phyloP scores from a whole-genome alignment of 2,329 filamentous ascomycete genomes.

The Beauveria sp. region DNA sequence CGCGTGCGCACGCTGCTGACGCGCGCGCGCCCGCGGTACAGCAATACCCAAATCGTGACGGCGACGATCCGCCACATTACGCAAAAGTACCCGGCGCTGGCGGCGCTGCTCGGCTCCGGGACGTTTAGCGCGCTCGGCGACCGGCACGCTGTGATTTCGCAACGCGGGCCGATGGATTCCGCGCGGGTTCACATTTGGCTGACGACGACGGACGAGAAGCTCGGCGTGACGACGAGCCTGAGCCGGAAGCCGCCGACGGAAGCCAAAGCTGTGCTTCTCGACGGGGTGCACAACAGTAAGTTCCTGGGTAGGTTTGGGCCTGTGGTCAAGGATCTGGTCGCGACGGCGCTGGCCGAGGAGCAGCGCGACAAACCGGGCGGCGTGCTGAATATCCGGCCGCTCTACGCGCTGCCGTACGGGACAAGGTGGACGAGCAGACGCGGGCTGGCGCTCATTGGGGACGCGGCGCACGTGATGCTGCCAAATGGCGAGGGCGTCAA shows the following conservation, averaged over 20 bases:
- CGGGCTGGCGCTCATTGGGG: conserved; percentile 45
- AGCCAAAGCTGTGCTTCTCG: background rate
- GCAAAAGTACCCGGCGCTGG: conserved; percentile 29
- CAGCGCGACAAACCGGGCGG: background rate
- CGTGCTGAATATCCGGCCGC: conserved; percentile 18
- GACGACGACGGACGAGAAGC: conserved; percentile 19
- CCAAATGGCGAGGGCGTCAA: conserved; percentile 49
- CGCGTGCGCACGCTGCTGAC: conserved; percentile 30
- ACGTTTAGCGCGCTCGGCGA: conserved; percentile 1
- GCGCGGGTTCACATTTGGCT: conserved; percentile 24
- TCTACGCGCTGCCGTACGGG: conserved; percentile 36
- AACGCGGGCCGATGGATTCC: conserved; percentile 24
- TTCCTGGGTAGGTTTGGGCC: background rate
- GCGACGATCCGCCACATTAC: conserved; percentile 27
- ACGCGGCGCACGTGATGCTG: conserved; percentile 47
- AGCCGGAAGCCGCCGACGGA: background rate
- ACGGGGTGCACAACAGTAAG: too few relatives aligned
- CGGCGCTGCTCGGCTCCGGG: conserved; percentile 17
- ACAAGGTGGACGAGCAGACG: conserved; percentile 31
- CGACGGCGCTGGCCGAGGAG: conserved; percentile 21
- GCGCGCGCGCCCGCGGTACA: conserved; percentile 28
- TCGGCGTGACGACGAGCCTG: background rate
- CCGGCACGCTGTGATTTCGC: conserved; percentile 26
- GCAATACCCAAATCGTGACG: conserved; percentile 31
- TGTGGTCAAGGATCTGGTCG: conserved; percentile 21